A percentile compares a stretch with the other conserved stretches of the same genome.
These are phyloP conservation scores for Chlorella sp. DNA, from an alignment of 139 green algal species.

Conservation along the genomic window DNA sequence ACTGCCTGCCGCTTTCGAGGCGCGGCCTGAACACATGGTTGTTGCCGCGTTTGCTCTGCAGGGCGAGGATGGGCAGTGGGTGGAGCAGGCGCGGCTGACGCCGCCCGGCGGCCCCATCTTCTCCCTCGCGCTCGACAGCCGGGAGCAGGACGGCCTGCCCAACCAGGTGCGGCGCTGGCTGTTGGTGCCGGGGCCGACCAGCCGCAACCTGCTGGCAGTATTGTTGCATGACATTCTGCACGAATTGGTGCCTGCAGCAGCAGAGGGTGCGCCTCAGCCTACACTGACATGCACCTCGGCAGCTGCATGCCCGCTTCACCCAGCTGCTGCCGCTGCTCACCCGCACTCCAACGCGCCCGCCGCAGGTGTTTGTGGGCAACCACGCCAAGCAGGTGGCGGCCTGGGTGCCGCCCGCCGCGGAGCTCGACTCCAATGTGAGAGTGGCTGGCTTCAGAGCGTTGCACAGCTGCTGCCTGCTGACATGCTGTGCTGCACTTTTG, in stretches of 20 bases:
- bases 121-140: constrained; percentile 40
- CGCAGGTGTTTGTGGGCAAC: constrained; percentile 66
- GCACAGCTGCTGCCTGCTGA: neutral
- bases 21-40: no score
- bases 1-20: no score
- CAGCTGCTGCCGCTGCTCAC: no score
- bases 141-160: constrained; percentile 32
- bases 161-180: constrained; percentile 38
- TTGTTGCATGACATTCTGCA: no score
- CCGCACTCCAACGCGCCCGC: no score
- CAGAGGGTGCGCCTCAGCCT: no score
- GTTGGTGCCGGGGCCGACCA: no score
- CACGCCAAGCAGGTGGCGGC: constrained; percentile 60
- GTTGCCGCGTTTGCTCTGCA: neutral
- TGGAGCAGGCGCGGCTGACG: constrained; percentile 9
- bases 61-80: no score
- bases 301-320: no score
- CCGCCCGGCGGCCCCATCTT: constrained; percentile 56
- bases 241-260: neutral
- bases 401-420: constrained; percentile 53
- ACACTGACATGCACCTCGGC: no score
- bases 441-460: neutral
- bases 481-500: neutral
- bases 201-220: no score
- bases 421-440: constrained; percentile 43